Conservation (phyloP, 1,284 basidiomycete species). For the Tilletia setariae region DNA sequence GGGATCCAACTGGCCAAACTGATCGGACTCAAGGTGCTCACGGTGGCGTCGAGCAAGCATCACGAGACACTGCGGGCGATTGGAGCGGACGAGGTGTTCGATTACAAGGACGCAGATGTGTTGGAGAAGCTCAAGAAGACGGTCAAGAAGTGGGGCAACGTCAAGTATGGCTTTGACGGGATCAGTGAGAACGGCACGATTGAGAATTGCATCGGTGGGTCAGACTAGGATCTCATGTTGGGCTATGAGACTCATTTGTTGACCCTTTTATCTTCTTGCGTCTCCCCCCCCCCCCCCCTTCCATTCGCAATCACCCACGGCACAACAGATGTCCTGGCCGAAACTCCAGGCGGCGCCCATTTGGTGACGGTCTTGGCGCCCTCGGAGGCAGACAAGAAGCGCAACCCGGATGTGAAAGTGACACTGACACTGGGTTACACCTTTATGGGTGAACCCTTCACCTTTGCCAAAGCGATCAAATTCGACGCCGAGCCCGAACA, state of each 20-base stretch:
- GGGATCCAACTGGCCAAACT: slow-evolving; percentile 17
- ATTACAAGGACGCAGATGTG: slow-evolving; percentile 17
- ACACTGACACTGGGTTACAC: slow-evolving; percentile 12
- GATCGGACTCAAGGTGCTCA: slow-evolving; percentile 17
- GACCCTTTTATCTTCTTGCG: neutral
- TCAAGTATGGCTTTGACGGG: slow-evolving; percentile 19
- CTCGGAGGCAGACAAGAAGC: slow-evolving; percentile 5
- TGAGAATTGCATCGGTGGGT: slow-evolving; percentile 11
- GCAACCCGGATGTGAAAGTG: slow-evolving; percentile 12
- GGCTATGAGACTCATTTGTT: too few relatives aligned
- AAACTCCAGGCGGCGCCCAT: slow-evolving; percentile 12
- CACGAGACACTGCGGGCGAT: slow-evolving; percentile 13
- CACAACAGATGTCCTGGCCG: slow-evolving; percentile 6
- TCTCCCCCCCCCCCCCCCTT: neutral
- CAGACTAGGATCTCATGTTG: neutral
- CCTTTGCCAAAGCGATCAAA: slow-evolving; percentile 28
- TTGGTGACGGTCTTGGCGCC: slow-evolving; percentile 11
- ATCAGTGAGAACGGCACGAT: slow-evolving; percentile 18
- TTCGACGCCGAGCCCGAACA: slow-evolving; percentile 24
- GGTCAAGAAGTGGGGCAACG: slow-evolving; percentile 11
- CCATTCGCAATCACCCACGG: too few relatives aligned
- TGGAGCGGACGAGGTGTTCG: slow-evolving; percentile 17
- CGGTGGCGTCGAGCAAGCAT: slow-evolving; percentile 14
- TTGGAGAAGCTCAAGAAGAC: slow-evolving; percentile 7
- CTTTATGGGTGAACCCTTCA: slow-evolving; percentile 6